A percentile compares a stretch with the other conserved stretches of the same genome.
These are phyloP conservation scores for Daedalea quercina DNA, from an alignment of 768 basidiomycete genomes.

Conservation along the genomic window DNA sequence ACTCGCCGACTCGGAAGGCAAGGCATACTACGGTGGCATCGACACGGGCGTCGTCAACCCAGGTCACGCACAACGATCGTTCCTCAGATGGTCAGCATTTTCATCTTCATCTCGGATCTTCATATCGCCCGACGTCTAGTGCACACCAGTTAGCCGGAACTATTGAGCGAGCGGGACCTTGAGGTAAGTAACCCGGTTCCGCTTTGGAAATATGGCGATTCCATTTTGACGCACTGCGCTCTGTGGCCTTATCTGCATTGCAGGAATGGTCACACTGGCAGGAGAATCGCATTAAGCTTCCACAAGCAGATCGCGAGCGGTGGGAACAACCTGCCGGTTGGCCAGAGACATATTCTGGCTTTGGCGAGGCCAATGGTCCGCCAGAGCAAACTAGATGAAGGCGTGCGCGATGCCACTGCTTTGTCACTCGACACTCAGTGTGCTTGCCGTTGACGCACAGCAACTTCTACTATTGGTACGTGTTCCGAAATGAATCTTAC, in stretches of 20 bases:
- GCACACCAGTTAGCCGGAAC: constrained; percentile 44
- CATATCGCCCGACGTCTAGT: not conserved
- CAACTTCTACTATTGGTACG: constrained; percentile 39
- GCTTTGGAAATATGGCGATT: constrained; percentile 48
- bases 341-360: constrained; percentile 56
- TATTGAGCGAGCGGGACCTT: constrained; percentile 48
- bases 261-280: constrained; percentile 34
- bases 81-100: constrained; percentile 38
- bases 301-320: constrained; percentile 39
- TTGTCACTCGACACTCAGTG: not conserved
- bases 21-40: constrained; percentile 46
- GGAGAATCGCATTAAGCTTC: constrained; percentile 33
- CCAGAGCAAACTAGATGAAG: constrained; percentile 36
- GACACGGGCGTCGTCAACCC: constrained; percentile 42
- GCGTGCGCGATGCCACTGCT: not conserved
- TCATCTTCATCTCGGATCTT: not conserved
- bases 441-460: constrained; percentile 13
- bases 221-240: constrained; percentile 36
- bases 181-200: constrained; percentile 51
- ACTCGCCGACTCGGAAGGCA: constrained; percentile 38
- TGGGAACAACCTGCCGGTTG: constrained; percentile 42
- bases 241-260: constrained; percentile 39
- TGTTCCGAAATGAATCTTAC: not conserved
- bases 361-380: constrained; percentile 53
- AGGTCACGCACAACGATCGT: constrained; percentile 52